phyloP scores from a whole-genome alignment of 2,329 filamentous ascomycete genomes.

The Penicillium concentricum region DNA sequence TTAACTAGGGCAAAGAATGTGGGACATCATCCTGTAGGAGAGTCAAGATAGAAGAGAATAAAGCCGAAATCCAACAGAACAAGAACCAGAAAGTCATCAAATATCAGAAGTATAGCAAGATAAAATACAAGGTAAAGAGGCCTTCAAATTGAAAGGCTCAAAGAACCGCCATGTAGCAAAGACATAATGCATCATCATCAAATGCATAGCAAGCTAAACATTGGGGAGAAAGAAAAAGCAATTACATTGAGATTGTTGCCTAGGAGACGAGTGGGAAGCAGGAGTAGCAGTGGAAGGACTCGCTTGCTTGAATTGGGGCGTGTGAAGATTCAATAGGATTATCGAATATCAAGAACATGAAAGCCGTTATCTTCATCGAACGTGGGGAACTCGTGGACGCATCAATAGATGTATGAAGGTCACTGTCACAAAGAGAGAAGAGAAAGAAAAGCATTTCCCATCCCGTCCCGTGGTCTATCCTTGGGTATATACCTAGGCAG shows the following conservation, averaged over 20 bases:
- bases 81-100: background rate
- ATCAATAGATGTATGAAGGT: slow-evolving; percentile 8
- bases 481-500: background rate
- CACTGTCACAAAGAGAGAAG: slow-evolving; percentile 1
- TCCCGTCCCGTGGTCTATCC: background rate
- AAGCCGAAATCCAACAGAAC: background rate
- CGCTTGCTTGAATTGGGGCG: slow-evolving; percentile 1
- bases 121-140: background rate
- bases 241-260: background rate
- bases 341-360: slow-evolving; percentile 4
- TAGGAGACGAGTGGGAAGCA: slow-evolving; percentile 1
- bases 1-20: background rate
- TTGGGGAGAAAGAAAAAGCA: slow-evolving; percentile 3
- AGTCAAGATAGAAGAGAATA: background rate
- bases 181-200: slow-evolving; percentile 3
- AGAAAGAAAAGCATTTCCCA: background rate
- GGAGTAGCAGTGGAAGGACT: background rate
- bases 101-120: background rate
- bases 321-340: background rate
- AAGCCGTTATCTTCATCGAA: slow-evolving; percentile 19
- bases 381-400: slow-evolving; percentile 20
- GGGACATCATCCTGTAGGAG: background rate
- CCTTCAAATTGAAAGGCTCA: background rate
- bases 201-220: slow-evolving; percentile 8
- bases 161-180: slow-evolving; percentile 1